Conservation (phyloP, 495 filamentous ascomycete genomes). For the Lasiosphaeriaceae sp. region DNA sequence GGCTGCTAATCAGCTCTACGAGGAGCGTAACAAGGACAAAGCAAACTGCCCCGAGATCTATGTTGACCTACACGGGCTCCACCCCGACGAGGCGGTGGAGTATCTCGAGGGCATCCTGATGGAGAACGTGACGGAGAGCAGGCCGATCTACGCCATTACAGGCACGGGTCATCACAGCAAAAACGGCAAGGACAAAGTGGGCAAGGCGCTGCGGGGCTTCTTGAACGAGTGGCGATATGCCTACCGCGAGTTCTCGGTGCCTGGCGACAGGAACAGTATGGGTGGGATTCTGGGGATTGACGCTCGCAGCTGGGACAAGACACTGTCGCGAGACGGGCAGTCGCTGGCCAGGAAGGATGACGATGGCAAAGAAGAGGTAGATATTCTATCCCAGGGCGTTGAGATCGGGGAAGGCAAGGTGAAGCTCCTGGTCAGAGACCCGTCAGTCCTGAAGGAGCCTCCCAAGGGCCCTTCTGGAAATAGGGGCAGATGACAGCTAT, state of each 20-base stretch:
- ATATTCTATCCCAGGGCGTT: slow-evolving; percentile 55
- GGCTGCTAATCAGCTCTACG: slow-evolving; percentile 86
- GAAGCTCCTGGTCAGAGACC: slow-evolving; percentile 53
- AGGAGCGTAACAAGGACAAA: slow-evolving; percentile 82
- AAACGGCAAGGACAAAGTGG: slow-evolving; percentile 97
- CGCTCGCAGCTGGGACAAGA: slow-evolving; percentile 81
- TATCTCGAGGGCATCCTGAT: slow-evolving; percentile 85
- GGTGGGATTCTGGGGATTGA: slow-evolving; percentile 95
- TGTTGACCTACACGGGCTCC: slow-evolving; percentile 91
- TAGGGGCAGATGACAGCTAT: slow-evolving; percentile 33
- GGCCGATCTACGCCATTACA: slow-evolving; percentile 91
- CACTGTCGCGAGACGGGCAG: slow-evolving; percentile 44
- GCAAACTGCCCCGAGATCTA: slow-evolving; percentile 68
- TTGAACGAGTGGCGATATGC: slow-evolving; percentile 94
- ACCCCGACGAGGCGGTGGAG: slow-evolving; percentile 94
- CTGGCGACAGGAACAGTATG: slow-evolving; percentile 83
- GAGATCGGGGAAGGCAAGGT: slow-evolving; percentile 60
- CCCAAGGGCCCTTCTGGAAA: slow-evolving; percentile 47
- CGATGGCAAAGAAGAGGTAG: slow-evolving; percentile 52
- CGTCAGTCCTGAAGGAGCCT: slow-evolving; percentile 30
- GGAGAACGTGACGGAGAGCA: slow-evolving; percentile 67
- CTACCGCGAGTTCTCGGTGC: slow-evolving; percentile 93
- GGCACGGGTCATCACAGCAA: slow-evolving; percentile 97
- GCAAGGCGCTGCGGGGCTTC: slow-evolving; percentile 86
- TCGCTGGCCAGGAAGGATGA: slow-evolving; percentile 46